Percentiles rank a stretch among this genome's conserved stretches.
These are phyloP conservation scores for Blastobotrys elegans DNA, from an alignment of 1,139 yeast species.

Conservation along the genomic window DNA sequence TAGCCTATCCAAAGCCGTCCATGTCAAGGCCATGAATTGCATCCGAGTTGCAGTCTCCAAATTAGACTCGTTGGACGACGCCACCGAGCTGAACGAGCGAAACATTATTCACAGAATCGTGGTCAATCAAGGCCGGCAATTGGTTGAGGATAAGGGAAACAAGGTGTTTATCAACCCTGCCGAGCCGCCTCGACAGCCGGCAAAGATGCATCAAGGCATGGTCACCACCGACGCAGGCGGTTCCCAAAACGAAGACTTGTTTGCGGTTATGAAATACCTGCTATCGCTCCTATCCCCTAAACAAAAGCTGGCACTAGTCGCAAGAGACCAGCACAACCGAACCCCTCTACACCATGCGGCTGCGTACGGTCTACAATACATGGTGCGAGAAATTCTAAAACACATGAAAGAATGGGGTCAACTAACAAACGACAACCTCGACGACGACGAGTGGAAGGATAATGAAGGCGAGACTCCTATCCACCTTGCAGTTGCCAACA, in stretches of 20 bases:
- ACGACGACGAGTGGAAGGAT: slow-evolving; percentile 69
- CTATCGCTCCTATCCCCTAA: slow-evolving; percentile 49
- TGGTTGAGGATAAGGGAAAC: slow-evolving; percentile 18
- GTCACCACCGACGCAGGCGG: slow-evolving; percentile 12
- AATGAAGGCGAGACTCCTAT: slow-evolving; percentile 78
- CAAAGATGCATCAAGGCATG: slow-evolving; percentile 10
- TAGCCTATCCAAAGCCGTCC: slow-evolving; percentile 60
- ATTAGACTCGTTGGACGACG: slow-evolving; percentile 51
- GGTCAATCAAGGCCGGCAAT: slow-evolving; percentile 64
- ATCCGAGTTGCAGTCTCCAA: slow-evolving; percentile 50
- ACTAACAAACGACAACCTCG: slow-evolving; percentile 41
- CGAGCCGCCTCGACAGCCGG: slow-evolving; percentile 41
- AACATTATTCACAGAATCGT: slow-evolving; percentile 82
- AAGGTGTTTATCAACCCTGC: slow-evolving; percentile 42
- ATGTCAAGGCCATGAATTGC: slow-evolving; percentile 46
- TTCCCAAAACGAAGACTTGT: slow-evolving; percentile 36
- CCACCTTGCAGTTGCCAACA: slow-evolving; percentile 76
- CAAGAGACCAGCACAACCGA: slow-evolving; percentile 69
- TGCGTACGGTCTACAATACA: slow-evolving; percentile 73
- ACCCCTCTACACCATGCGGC: slow-evolving; percentile 91
- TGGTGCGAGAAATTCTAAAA: slow-evolving; percentile 52
- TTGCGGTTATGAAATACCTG: slow-evolving; percentile 50
- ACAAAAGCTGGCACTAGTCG: slow-evolving; percentile 51
- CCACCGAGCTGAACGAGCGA: slow-evolving; percentile 72
- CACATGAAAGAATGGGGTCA: slow-evolving; percentile 49